A percentile compares a stretch with the other conserved stretches of the same genome.
These are phyloP conservation scores for Apiospora hydei DNA, from an alignment of 2,329 filamentous ascomycete genomes.

Conservation along the genomic window DNA sequence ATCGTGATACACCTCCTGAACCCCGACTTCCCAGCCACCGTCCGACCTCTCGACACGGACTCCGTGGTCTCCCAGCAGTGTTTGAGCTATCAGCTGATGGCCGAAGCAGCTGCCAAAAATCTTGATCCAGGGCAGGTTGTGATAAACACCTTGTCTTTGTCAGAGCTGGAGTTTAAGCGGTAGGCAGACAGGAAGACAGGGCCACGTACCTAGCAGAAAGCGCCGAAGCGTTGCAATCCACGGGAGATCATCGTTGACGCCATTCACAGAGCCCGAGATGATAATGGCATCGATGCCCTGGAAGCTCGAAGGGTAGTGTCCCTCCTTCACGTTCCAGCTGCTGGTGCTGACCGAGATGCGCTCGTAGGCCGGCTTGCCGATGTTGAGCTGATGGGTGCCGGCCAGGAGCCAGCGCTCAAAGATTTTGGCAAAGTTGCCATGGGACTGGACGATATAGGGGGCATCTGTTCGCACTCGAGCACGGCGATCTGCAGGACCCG, in stretches of 20 bases:
- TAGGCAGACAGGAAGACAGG: not conserved
- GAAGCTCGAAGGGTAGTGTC: slow-evolving; percentile 22
- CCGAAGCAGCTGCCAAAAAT: slow-evolving; percentile 30
- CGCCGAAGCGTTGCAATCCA: slow-evolving; percentile 25
- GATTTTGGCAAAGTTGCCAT: slow-evolving; percentile 27
- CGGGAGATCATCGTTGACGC: slow-evolving; percentile 25
- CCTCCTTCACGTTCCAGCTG: slow-evolving; percentile 24
- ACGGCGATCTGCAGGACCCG: slow-evolving; percentile 26
- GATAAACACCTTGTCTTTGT: slow-evolving; percentile 12
- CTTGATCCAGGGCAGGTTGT: slow-evolving; percentile 25
- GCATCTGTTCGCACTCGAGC: slow-evolving; percentile 28
- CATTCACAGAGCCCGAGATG: slow-evolving; percentile 27
- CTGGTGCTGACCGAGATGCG: slow-evolving; percentile 3
- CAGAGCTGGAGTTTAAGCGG: not conserved
- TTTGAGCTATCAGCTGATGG: slow-evolving; percentile 28
- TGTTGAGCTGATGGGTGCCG: slow-evolving; percentile 23
- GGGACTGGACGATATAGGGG: slow-evolving; percentile 21
- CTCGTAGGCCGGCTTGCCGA: not conserved
- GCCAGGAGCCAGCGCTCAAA: slow-evolving; percentile 27
- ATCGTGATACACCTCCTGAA: slow-evolving; percentile 24
- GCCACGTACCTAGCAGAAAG: slow-evolving; percentile 17
- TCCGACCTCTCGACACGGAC: slow-evolving; percentile 23
- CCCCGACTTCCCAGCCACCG: slow-evolving; percentile 28
- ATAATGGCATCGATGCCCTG: slow-evolving; percentile 25
- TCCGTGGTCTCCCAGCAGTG: slow-evolving; percentile 22